Evolutionary conservation across 78 protist genomes (phyloP).

Genomic region (Polysphondylium violaceum): DNA sequence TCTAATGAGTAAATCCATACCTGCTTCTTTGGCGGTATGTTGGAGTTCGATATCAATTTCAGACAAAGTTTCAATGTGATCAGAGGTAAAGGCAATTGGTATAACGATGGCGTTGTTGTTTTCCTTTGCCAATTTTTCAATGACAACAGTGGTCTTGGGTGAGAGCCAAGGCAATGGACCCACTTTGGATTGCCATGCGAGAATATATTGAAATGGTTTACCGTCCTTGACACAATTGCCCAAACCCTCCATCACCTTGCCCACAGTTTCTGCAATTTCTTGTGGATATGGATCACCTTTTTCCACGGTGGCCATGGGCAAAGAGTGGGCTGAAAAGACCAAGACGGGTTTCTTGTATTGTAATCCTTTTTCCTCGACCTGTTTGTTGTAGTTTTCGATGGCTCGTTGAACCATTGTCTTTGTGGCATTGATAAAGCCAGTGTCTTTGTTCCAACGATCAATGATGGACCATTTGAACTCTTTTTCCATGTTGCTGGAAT

Average conservation of each 20-base stretch:
- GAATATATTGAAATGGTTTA: constrained; percentile 32
- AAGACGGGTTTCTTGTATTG: constrained; percentile 27
- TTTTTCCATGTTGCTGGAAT: constrained; percentile 14
- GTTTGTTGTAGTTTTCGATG: not conserved
- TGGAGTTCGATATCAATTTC: constrained; percentile 89
- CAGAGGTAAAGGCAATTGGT: constrained; percentile 93
- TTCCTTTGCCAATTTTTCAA: constrained; percentile 46
- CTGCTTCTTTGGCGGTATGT: constrained; percentile 64
- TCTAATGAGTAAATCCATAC: constrained; percentile 64
- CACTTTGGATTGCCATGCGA: constrained; percentile 91
- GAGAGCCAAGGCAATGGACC: constrained; percentile 88
- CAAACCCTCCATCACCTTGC: constrained; percentile 71
- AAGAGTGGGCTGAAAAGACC: constrained; percentile 94
- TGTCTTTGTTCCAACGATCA: constrained; percentile 87
- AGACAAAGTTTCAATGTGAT: constrained; percentile 94
- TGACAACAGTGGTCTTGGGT: constrained; percentile 82
- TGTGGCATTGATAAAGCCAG: constrained; percentile 80
- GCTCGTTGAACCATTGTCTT: constrained; percentile 37
- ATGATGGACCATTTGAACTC: constrained; percentile 81
- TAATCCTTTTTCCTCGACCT: not conserved
- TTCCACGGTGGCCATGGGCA: constrained; percentile 90
- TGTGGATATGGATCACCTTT: constrained; percentile 91
- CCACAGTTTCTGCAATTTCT: constrained; percentile 81
- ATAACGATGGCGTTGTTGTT: constrained; percentile 56
- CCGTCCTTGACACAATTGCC: constrained; percentile 17